Base-by-base conservation (phyloP, 2,329 filamentous ascomycete genomes). In the Pyrenophora graminea region DNA sequence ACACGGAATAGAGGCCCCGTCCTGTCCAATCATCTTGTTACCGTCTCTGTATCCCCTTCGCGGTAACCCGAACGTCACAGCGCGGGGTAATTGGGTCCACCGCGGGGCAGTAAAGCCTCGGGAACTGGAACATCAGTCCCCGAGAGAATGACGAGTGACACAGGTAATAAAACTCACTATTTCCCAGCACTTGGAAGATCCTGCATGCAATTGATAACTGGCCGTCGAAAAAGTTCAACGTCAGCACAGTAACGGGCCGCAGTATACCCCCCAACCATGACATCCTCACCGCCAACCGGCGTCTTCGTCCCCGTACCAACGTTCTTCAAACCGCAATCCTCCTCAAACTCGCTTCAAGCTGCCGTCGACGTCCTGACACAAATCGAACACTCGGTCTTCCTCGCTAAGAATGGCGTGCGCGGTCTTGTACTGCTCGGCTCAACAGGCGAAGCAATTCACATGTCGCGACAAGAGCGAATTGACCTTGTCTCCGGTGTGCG, bases 381-480 rank as follows among this genome's bases (percentile, higher is more conserved):
- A 63, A 75, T 77, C 19, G 74, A 77, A 23, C 84, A 87, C 75
- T 79, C 78, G 8, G 64, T 87, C 6, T 84, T 83, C 65, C 80
- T 87, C 32, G 84, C 84, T 32, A 76, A 78, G 45, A 78, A 79
- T 57, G 85, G 85, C 48, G 81, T 87, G 60, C 77, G 76, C 25
- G 85, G 85, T 18, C 75, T 87, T 21, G 82, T 87, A 9, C 75
- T 87, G 34, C 79, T 87, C 42, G 85, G 85, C 19, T 84, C 80
- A 33, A 87, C 85, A 0, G 85, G 85, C 51, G 85, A 87, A 68
- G 82, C 83, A 0, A 80, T 87, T 37, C 84, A 86, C 68, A 74
- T 87, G 41, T 79, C 80, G 17, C 76, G 76, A n/a, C 62, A 73
- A n/a, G 85, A 87, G 59, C 82, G 85, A 30, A 76, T 74, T 49